Percentiles rank a stretch among this genome's conserved stretches.
These are phyloP conservation scores for Entomortierella beljakovae DNA, from an alignment of 192 early-diverging fungal genomes.

Conservation along the genomic window DNA sequence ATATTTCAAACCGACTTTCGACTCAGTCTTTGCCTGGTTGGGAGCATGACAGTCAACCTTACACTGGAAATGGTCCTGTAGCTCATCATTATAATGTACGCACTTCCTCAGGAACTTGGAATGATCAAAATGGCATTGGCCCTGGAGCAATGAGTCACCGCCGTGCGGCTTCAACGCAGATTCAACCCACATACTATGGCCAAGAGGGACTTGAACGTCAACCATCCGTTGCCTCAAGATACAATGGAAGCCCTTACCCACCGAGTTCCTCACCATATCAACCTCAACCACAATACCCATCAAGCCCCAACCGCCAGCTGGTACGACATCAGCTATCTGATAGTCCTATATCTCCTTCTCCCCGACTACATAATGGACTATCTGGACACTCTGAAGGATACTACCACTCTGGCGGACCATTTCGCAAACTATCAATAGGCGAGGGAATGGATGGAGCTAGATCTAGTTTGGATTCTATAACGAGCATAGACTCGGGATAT, in stretches of 20 bases:
- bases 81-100: slow-evolving; percentile 31
- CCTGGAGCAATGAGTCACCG: slow-evolving; percentile 22
- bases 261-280: slow-evolving; percentile 5
- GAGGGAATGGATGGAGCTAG: slow-evolving; percentile 42
- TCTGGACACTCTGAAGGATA: slow-evolving; percentile 24
- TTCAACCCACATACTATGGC: slow-evolving; percentile 40
- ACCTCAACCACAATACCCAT: slow-evolving; percentile 12
- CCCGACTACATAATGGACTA: slow-evolving; percentile 15
- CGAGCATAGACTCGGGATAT: slow-evolving; percentile 45
- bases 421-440: slow-evolving; percentile 33
- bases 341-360: background rate
- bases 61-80: slow-evolving; percentile 16
- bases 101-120: slow-evolving; percentile 24
- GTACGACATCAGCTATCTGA: slow-evolving; percentile 37
- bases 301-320: slow-evolving; percentile 33
- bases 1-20: slow-evolving; percentile 36
- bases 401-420: slow-evolving; percentile 16
- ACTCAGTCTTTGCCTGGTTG: slow-evolving; percentile 46
- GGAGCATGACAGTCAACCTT: slow-evolving; percentile 37
- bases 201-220: slow-evolving; percentile 27
- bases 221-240: slow-evolving; percentile 26
- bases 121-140: slow-evolving; percentile 27
- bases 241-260: slow-evolving; percentile 29
- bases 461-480: slow-evolving; percentile 41
- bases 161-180: slow-evolving; percentile 38